These are phyloP conservation scores for Russula lepida DNA, from an alignment of 768 basidiomycete genomes.

Conservation along the genomic window DNA sequence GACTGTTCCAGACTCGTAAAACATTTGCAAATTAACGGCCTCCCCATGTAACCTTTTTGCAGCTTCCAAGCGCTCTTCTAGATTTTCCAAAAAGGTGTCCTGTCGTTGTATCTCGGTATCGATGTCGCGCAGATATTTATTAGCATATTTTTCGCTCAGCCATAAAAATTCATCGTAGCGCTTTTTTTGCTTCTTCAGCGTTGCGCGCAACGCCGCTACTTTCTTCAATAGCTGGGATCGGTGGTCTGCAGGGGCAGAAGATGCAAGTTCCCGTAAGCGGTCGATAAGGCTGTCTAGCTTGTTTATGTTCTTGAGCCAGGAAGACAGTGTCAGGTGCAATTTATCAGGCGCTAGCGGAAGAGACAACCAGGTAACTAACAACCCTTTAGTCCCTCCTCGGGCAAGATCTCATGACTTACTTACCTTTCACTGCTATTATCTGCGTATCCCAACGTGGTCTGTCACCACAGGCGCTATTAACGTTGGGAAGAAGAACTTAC, in stretches of 20 bases:
- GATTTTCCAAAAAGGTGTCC: background rate
- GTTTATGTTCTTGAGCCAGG: background rate
- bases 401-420: too few species aligned
- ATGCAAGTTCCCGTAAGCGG: background rate
- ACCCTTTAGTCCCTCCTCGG: too few species aligned
- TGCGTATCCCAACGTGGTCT: too few species aligned
- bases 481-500: too few species aligned
- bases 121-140: background rate
- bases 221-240: background rate
- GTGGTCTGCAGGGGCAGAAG: background rate
- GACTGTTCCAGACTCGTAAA: background rate
- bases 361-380: too few species aligned
- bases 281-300: background rate
- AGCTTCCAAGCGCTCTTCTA: background rate
- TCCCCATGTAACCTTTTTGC: background rate
- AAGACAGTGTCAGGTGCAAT: background rate
- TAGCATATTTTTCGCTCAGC: background rate
- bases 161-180: background rate
- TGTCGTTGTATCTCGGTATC: background rate
- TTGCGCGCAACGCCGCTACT: background rate
- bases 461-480: too few species aligned
- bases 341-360: background rate
- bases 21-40: background rate
- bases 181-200: background rate
- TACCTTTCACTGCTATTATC: too few species aligned